A percentile compares a stretch with the other conserved stretches of the same genome.
Evolutionary conservation across 495 filamentous ascomycete species (phyloP).

Genomic region (Penicillium waksmanii): DNA sequence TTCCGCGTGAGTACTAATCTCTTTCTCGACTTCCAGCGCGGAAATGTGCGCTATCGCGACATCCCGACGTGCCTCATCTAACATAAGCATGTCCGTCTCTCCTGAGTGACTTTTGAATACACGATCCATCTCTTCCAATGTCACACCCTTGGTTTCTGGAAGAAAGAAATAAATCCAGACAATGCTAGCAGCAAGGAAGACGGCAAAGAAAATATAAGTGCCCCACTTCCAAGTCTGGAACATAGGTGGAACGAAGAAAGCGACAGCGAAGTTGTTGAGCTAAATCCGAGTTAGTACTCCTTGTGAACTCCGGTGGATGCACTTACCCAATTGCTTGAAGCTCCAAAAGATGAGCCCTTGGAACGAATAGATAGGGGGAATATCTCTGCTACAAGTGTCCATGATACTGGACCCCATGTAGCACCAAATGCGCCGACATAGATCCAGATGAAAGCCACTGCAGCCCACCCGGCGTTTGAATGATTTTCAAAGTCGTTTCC

Average conservation of each 20-base stretch:
- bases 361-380: slow-evolving; percentile 51
- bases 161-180: slow-evolving; percentile 51
- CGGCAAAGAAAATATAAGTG: slow-evolving; percentile 51
- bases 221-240: slow-evolving; percentile 50
- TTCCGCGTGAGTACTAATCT: not conserved
- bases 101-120: slow-evolving; percentile 47
- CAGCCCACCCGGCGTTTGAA: slow-evolving; percentile 46
- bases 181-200: slow-evolving; percentile 37
- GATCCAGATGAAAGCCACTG: slow-evolving; percentile 41
- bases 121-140: slow-evolving; percentile 68
- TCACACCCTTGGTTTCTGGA: slow-evolving; percentile 64
- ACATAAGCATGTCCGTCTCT: slow-evolving; percentile 35
- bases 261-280: slow-evolving; percentile 51
- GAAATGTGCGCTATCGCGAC: slow-evolving; percentile 16
- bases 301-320: not conserved
- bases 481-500: slow-evolving; percentile 34
- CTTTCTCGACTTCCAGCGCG: not conserved
- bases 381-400: slow-evolving; percentile 40
- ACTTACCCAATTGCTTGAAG: slow-evolving; percentile 47
- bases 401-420: slow-evolving; percentile 55
- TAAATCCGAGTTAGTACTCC: not conserved
- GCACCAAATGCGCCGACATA: slow-evolving; percentile 60
- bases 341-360: slow-evolving; percentile 44
- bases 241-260: slow-evolving; percentile 52
- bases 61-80: slow-evolving; percentile 33